Percentiles rank a stretch among this genome's conserved stretches.
These are phyloP conservation scores for Pythium apleroticum DNA, from an alignment of 352 stramenopile genomes.

Conservation along the genomic window DNA sequence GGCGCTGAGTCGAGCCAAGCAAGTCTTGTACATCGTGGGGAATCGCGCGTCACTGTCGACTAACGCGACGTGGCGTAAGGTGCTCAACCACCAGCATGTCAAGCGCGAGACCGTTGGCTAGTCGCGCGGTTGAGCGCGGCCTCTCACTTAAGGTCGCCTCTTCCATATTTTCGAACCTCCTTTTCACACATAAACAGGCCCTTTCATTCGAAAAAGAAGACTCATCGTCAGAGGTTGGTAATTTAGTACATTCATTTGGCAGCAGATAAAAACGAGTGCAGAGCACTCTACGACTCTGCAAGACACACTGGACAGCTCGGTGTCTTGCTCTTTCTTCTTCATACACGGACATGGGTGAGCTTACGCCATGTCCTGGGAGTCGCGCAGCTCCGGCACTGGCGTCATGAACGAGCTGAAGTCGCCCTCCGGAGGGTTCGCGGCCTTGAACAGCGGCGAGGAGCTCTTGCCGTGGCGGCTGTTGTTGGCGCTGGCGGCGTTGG, in stretches of 20 bases:
- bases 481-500: slow-evolving; percentile 31
- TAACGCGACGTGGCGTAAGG: background rate
- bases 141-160: background rate
- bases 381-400: slow-evolving; percentile 16
- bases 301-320: background rate
- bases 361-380: slow-evolving; percentile 17
- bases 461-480: slow-evolving; percentile 32
- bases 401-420: slow-evolving; percentile 40
- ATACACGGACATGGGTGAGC: background rate
- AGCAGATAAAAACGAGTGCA: background rate
- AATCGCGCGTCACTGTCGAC: background rate
- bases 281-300: background rate
- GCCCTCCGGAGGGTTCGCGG: slow-evolving; percentile 31
- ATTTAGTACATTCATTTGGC: background rate
- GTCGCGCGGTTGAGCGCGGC: background rate
- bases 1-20: slow-evolving; percentile 4
- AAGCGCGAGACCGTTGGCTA: background rate
- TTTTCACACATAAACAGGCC: background rate
- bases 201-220: slow-evolving; percentile 3
- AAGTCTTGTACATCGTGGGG: slow-evolving; percentile 10
- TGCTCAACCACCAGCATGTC: background rate
- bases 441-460: slow-evolving; percentile 34
- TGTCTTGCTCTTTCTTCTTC: background rate
- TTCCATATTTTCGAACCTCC: background rate
- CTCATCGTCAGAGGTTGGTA: background rate